A percentile compares a stretch with the other conserved stretches of the same genome.
Evolutionary conservation across 129 eudicot species (phyloP).

Genomic region (Tagetes erecta): DNA sequence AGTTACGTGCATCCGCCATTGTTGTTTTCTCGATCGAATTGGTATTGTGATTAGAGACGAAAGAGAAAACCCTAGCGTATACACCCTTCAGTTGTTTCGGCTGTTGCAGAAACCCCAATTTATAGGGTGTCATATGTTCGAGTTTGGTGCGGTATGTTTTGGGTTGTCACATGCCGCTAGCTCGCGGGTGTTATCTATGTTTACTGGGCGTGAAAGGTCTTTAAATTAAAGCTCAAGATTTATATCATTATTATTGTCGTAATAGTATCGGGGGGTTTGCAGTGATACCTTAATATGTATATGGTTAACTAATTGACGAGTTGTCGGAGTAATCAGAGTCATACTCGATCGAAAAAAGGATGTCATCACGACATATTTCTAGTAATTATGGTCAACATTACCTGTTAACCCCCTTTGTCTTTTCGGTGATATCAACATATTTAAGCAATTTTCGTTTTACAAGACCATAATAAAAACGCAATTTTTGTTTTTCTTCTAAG

Average conservation of each 20-base stretch:
- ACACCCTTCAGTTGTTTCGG: constrained; percentile 3
- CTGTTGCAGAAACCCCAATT: constrained; percentile 7
- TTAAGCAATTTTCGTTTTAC: neutral
- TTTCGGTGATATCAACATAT: neutral
- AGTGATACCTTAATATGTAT: neutral
- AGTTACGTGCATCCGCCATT: constrained; percentile 27
- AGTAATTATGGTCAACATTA: neutral
- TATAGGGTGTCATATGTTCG: neutral
- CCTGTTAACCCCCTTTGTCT: no score
- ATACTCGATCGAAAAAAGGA: neutral
- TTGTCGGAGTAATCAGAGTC: neutral
- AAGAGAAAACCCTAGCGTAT: constrained; percentile 3
- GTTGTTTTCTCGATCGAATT: constrained; percentile 6
- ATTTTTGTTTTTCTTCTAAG: neutral
- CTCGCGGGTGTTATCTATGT: no score
- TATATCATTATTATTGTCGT: no score
- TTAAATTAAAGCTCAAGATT: no score
- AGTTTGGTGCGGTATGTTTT: no score
- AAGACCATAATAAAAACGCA: neutral
- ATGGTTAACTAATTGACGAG: neutral
- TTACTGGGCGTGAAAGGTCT: no score
- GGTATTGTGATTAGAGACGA: neutral
- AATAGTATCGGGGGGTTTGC: no score
- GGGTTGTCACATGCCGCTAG: no score
- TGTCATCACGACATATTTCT: neutral